Conservation (phyloP, 176 grass and related monocot genomes). For the Paspalum vaginatum region DNA sequence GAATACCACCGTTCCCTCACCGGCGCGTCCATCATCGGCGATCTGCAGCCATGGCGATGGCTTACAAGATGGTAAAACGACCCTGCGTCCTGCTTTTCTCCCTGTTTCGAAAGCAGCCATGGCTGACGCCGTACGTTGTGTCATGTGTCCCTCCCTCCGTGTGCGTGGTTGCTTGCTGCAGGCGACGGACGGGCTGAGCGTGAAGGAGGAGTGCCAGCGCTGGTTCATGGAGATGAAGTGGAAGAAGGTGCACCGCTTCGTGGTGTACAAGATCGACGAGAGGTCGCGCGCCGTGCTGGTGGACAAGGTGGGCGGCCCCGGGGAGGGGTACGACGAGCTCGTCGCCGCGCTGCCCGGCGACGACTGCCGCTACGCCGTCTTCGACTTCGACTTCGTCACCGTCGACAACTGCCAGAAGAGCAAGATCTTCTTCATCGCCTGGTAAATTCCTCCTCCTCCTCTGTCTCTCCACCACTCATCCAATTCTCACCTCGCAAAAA, state of each 20-base stretch:
- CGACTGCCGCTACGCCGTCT: conserved; percentile 99
- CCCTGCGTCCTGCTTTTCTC: too few relatives aligned
- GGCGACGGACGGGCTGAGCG: conserved; percentile 93
- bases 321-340: conserved; percentile 84
- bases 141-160: not conserved
- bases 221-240: conserved; percentile 99
- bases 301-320: conserved; percentile 79
- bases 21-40: conserved; percentile 31
- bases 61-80: conserved; percentile 90
- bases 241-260: conserved; percentile 85
- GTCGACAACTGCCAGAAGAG: conserved; percentile 98
- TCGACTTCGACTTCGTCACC: conserved; percentile 96
- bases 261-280: conserved; percentile 99
- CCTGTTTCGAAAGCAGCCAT: not conserved
- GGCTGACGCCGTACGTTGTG: not conserved
- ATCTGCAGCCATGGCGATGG: conserved; percentile 83
- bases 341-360: conserved; percentile 76
- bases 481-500: not conserved
- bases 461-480: not conserved
- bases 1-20: conserved; percentile 17
- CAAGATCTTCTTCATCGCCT: conserved; percentile 99
- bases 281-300: conserved; percentile 81
- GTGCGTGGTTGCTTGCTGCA: conserved; percentile 14
- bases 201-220: conserved; percentile 86
- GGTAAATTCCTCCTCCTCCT: not conserved